These are phyloP conservation scores for Puccinia coronata DNA, from an alignment of 1,284 basidiomycete genomes.

Conservation along the genomic window DNA sequence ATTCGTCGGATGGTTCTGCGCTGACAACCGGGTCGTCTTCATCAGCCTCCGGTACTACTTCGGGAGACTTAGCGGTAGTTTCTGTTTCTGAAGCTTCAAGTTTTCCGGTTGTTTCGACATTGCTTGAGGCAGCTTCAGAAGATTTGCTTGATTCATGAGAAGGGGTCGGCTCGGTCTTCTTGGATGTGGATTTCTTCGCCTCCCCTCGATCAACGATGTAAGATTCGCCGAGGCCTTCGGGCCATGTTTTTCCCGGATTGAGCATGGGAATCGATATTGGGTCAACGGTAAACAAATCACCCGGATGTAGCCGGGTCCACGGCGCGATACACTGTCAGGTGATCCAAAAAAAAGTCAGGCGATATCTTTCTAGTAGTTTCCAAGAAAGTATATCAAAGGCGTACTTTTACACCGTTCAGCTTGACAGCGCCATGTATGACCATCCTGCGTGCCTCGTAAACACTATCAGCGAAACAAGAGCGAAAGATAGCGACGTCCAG, in stretches of 20 bases:
- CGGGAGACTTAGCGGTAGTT: background rate
- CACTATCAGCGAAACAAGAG: conserved; percentile 82
- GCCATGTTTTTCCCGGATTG: conserved; percentile 54
- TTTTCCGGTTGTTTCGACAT: background rate
- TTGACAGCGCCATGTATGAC: conserved; percentile 84
- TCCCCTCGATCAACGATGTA: conserved; percentile 54
- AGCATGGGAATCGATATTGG: conserved; percentile 79
- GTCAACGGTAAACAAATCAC: conserved; percentile 89
- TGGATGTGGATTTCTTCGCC: conserved; percentile 55
- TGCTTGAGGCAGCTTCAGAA: background rate
- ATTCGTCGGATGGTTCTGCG: conserved; percentile 50
- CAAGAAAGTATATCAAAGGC: background rate
- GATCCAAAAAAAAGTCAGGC: background rate
- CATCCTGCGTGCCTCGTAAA: conserved; percentile 82
- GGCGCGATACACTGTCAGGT: conserved; percentile 72
- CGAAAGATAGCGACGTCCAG: conserved; percentile 91
- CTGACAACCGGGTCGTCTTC: conserved; percentile 50
- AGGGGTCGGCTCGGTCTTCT: conserved; percentile 52
- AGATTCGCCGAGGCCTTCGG: conserved; percentile 36
- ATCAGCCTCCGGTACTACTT: conserved; percentile 41
- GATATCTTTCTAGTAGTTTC: background rate
- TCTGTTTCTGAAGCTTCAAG: background rate
- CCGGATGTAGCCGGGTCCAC: conserved; percentile 86
- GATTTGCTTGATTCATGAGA: conserved; percentile 51
- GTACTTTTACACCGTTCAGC: conserved; percentile 83